Base-by-base conservation (phyloP, 2,329 filamentous ascomycete species). In the Neocucurbitaria cava region DNA sequence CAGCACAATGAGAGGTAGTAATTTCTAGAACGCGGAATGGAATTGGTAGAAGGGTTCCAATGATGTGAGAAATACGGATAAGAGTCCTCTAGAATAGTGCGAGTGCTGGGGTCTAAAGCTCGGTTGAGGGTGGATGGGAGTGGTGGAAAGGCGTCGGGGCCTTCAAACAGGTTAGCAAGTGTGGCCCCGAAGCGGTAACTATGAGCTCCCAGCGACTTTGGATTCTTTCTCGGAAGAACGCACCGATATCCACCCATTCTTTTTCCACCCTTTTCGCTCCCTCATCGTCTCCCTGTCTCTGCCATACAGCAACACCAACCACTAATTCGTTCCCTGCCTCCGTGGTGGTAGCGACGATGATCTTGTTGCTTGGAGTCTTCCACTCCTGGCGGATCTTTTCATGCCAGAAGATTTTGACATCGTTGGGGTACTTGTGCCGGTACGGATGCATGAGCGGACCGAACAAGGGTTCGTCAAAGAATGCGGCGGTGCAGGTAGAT, bases 1-100 rank as follows among this genome's bases (percentile, higher is more conserved):
- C 68, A 71, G 7, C 79, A 59, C 2, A 70, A 48, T 4, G 76
- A 70, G 3, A 82, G 69, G 44, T 75, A 77, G 76, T 75, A 80
- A 18, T 71, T 74, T 17, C 77, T 65, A 0, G 54, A 58, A 5
- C 75, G 65, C 3, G 45, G 28, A 18, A 63, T 54, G 13, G 45
- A 17, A 18, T 49, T 41, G 6, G 26, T 49, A 1, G 31, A 41
- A 4, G 30, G 23, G 9, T 30, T 11, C 63, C 64, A 72, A 42
- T 65, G 59, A 35, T 70, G 62, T 28, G 41, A 43, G 33, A 49
- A 66, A 44, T 42, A 67, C 2, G 62, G 56, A 1, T 30, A 38
- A 0, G 62, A 50, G 5, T 49, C 50, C 2, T 48, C 10, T 9
- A 69, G 46, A 17, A 69, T 53, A 20, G 47, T 59, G 23, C 41